Conservation (phyloP, 83 land plant species). For the Picea abies region DNA sequence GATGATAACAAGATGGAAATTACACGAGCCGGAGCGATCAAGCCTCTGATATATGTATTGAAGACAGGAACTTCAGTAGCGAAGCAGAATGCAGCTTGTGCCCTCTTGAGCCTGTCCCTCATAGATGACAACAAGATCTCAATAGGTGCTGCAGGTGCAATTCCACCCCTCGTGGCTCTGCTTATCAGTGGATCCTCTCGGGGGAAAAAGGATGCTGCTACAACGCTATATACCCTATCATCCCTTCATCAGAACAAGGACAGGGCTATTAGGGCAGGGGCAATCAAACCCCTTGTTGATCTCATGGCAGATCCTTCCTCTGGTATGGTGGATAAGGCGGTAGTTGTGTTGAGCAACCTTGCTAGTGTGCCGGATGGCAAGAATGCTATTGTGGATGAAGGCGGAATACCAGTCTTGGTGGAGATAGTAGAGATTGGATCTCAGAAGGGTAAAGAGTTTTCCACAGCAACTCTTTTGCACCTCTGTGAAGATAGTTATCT, state of each 20-base stretch:
- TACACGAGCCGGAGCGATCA: conserved; percentile 58
- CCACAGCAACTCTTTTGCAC: conserved; percentile 61
- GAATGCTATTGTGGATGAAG: conserved; percentile 59
- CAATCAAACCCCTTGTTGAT: conserved; percentile 57
- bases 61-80: conserved; percentile 62
- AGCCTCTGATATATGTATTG: conserved; percentile 57
- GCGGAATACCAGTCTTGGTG: conserved; percentile 69
- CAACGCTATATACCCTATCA: conserved; percentile 72
- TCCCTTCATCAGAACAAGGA: conserved; percentile 62
- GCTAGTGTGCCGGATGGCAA: conserved; percentile 55
- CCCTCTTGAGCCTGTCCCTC: conserved; percentile 58
- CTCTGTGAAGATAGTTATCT: conserved; percentile 50
- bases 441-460: conserved; percentile 69
- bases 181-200: conserved; percentile 47
- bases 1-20: conserved; percentile 47
- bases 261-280: conserved; percentile 69
- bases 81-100: conserved; percentile 83
- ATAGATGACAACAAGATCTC: conserved; percentile 46
- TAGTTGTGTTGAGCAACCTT: conserved; percentile 66
- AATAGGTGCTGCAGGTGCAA: conserved; percentile 80
- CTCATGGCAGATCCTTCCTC: conserved; percentile 45
- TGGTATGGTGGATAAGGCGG: conserved; percentile 76
- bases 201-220: conserved; percentile 81
- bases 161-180: conserved; percentile 71
- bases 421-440: conserved; percentile 75